Base-by-base conservation (phyloP, 805 yeast species). In the Saccharomycopsis babjevae region DNA sequence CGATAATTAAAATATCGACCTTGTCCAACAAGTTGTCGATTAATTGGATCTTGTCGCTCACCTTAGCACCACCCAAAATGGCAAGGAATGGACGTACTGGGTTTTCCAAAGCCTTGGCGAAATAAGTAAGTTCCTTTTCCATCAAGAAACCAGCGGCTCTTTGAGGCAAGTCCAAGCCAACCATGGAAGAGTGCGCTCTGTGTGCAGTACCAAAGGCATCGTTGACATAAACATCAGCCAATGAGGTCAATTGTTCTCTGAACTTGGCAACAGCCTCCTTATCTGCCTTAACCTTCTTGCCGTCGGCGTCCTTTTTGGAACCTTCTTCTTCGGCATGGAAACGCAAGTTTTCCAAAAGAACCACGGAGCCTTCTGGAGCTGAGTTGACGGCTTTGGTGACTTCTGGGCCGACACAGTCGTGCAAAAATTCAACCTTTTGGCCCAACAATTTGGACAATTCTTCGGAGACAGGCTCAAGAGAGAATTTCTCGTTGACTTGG, bases 101-200 rank as follows among this genome's bases (percentile, higher is more conserved):
- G 85, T 88, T 84, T 83, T 94, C 99, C 73, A 94, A 83, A 68
- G 98, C 99, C 84, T 92, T 93, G 71, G 97, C 96, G 76, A 94
- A 94, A 85, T 88, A 94, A 74, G 86, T 85, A 76, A 94, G 86
- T 81, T 94, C 99, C 84, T 94, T 94, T 74, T 92, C 86, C 89
- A 94, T 87, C 72, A 94, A 81, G 96, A 93, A 96, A 77, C 99
- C 99, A 67, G 97, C 88, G 71, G 98, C 99, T 79, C 94, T 88
- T 80, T 90, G 92, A 66, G 96, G 92, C 71, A 90, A 83, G 70
- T 93, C 92, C 70, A 94, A 82, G 73, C 99, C 99, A 71, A 94
- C 99, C 92, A 94, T 93, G 57, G 99, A 94, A 60, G 97, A 91
- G 83, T 94, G 99, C 66, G 99, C 99, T 83, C 99, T 90, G 88